Evolutionary conservation across 331 rosid species (phyloP), one percentile per base, ranked within the genome.

Genomic region (Ulmus americana): DNA sequence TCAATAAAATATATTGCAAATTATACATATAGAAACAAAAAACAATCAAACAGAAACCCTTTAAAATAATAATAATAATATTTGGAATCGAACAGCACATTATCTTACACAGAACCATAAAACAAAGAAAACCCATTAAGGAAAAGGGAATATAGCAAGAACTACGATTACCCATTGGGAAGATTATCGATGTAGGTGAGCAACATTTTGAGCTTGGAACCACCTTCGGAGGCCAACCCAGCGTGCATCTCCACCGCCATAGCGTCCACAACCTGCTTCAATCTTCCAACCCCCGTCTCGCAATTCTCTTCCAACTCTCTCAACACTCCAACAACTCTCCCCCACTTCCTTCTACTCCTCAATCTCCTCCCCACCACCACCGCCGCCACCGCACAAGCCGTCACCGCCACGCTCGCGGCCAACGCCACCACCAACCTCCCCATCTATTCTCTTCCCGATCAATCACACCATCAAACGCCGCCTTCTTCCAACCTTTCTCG

Each of bases 241-340:
- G 97, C 97, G 84, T 88, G 97, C 97, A 91, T 91, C 97, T 91
- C 97, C 42, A 91, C 97, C 1, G 96, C 96, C 96, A 91, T 82
- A 20, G 97, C 97, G 72, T 88, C 96, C 55, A 88, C 95, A 64
- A 91, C 97, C 55, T 91, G 96, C 78, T 64, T 85, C 73, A 91
- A 45, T 84, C 90, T 86, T 50, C 74, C 89, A 40, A 83, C 85
- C 6, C 78, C 70, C 0, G 96, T 83, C 5, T 88, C 90, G 7
- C 95, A 86, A 35, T 76, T 90, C 45, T 81, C 84, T 18, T 91
- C 96, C 1, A 91, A 61, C 79, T 91, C 97, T 59, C 68, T 79
- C 79, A 88, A 45, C 73, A 88, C 91, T 51, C 76, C 84, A 38
- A 82, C 79, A 49, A 88, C 88, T 64, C 74, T 86, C 76, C 64